phyloP scores from a whole-genome alignment of 23 red algal genomes.

The Chondrus crispus region DNA sequence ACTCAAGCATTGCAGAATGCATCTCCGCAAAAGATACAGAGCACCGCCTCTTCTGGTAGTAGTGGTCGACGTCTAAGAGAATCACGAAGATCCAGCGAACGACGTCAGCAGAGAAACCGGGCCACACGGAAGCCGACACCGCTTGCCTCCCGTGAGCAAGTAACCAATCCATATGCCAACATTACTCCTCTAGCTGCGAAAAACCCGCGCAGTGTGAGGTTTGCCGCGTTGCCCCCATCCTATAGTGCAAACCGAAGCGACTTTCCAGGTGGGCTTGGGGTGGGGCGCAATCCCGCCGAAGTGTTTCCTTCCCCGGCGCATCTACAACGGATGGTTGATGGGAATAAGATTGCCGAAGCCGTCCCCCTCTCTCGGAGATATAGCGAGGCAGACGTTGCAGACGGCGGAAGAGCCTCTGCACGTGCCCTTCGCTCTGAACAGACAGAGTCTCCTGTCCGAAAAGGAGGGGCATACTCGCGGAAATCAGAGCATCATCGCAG shows the following conservation, averaged over 20 bases:
- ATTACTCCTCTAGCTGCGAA: background rate
- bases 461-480: no score
- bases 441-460: no score
- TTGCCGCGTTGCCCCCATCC: constrained; percentile 52
- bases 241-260: constrained; percentile 43
- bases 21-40: background rate
- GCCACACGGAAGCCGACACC: background rate
- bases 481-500: no score
- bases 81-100: background rate
- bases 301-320: background rate
- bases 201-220: constrained; percentile 40
- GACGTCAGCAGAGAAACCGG: background rate
- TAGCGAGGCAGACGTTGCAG: background rate
- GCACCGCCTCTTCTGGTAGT: background rate
- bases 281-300: background rate
- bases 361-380: background rate
- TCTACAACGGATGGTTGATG: background rate
- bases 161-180: background rate
- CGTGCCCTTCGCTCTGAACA: no score
- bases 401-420: background rate
- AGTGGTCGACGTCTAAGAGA: background rate
- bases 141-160: background rate
- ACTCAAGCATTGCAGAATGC: background rate
- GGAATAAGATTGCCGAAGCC: background rate
- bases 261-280: background rate